These are phyloP conservation scores for Zanthoxylum bungeanum DNA, from an alignment of 345 rosid genomes.

Conservation along the genomic window DNA sequence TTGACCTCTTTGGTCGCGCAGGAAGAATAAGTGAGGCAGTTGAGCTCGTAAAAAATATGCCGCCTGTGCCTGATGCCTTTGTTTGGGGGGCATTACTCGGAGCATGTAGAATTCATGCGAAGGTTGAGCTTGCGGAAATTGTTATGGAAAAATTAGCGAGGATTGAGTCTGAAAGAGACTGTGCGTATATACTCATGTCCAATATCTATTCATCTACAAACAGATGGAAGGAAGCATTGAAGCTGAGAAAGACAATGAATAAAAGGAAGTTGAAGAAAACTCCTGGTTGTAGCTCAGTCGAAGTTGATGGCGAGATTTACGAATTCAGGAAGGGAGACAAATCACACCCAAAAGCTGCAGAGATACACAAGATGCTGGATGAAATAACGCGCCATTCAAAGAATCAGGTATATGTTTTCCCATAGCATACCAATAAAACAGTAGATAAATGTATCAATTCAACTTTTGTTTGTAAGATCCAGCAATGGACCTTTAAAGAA, in stretches of 20 bases:
- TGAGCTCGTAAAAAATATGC: constrained; percentile 42
- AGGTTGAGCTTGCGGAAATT: constrained; percentile 48
- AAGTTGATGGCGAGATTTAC: constrained; percentile 42
- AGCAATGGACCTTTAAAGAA: too few relatives aligned
- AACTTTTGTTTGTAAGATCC: too few relatives aligned
- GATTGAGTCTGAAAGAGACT: constrained; percentile 40
- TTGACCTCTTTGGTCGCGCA: constrained; percentile 57
- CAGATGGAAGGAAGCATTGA: constrained; percentile 50
- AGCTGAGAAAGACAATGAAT: constrained; percentile 46
- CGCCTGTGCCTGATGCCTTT: constrained; percentile 43
- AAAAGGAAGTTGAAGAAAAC: constrained; percentile 39
- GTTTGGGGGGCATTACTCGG: constrained; percentile 57
- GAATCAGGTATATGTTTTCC: constrained; percentile 5
- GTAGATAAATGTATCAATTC: too few relatives aligned
- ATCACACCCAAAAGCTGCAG: constrained; percentile 29
- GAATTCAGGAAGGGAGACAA: constrained; percentile 55
- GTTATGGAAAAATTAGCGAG: constrained; percentile 31
- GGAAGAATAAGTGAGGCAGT: constrained; percentile 39
- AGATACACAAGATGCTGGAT: constrained; percentile 27
- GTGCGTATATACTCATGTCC: constrained; percentile 49
- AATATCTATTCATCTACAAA: constrained; percentile 47
- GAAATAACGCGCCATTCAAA: constrained; percentile 28
- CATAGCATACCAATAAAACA: too few relatives aligned
- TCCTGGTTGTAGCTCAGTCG: constrained; percentile 59
- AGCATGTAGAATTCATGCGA: constrained; percentile 42